Percentiles rank a stretch among this genome's conserved stretches.
Evolutionary conservation across 2,329 filamentous ascomycete species (phyloP).

Genomic region (Nemania sp.): DNA sequence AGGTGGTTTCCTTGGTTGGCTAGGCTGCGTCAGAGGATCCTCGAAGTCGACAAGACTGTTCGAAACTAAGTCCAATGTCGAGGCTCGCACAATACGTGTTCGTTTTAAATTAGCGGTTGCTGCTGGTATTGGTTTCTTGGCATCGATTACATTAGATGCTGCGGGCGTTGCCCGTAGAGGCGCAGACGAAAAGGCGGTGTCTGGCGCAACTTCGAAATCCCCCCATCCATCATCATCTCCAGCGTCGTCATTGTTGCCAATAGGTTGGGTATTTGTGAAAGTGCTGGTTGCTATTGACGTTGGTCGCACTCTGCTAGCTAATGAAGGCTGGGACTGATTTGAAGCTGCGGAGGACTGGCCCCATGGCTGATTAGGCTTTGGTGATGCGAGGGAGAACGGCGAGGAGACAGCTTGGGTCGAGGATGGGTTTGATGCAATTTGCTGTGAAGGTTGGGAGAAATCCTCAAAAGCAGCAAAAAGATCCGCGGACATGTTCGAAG

Average conservation of each 20-base stretch:
- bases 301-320: too few relatives aligned
- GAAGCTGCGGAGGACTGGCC: constrained; percentile 27
- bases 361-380: constrained; percentile 48
- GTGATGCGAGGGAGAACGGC: constrained; percentile 42
- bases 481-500: constrained; percentile 69
- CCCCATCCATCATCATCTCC: constrained; percentile 75
- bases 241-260: constrained; percentile 56
- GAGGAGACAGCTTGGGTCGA: constrained; percentile 16
- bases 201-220: constrained; percentile 72
- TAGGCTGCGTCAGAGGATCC: constrained; percentile 30
- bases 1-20: constrained; percentile 26
- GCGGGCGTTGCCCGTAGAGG: constrained; percentile 32
- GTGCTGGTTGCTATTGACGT: constrained; percentile 19
- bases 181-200: constrained; percentile 44
- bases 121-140: constrained; percentile 21
- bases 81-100: constrained; percentile 58
- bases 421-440: constrained; percentile 35
- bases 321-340: too few relatives aligned
- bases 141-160: neutral
- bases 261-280: constrained; percentile 29
- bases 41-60: constrained; percentile 62
- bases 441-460: constrained; percentile 51
- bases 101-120: constrained; percentile 37
- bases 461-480: constrained; percentile 73
- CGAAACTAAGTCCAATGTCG: constrained; percentile 65